Conservation (phyloP, 1,139 yeast species). For the Pichia sp. region DNA sequence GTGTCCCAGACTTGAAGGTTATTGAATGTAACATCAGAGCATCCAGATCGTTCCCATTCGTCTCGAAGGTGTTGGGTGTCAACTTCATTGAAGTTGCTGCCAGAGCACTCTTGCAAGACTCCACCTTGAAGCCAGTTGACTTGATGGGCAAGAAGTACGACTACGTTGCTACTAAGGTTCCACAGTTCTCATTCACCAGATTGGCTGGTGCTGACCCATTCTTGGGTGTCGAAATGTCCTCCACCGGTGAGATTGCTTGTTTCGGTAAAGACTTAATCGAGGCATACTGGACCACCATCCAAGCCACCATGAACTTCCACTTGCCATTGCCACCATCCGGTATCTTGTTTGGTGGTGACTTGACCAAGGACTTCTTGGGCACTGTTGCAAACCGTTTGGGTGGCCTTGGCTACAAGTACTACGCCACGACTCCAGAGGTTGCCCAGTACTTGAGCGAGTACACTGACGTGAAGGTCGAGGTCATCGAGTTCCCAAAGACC, state of each 20-base stretch:
- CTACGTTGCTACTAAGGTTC: constrained; percentile 94
- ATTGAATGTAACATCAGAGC: constrained; percentile 99
- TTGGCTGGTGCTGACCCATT: constrained; percentile 98
- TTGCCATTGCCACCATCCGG: constrained; percentile 90
- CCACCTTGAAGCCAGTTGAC: constrained; percentile 65
- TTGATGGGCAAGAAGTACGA: constrained; percentile 58
- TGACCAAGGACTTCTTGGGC: constrained; percentile 65
- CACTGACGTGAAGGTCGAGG: constrained; percentile 43
- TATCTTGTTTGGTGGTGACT: constrained; percentile 89
- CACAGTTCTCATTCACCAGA: constrained; percentile 96
- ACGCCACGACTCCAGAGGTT: constrained; percentile 69
- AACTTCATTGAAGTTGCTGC: constrained; percentile 95
- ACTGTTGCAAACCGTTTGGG: constrained; percentile 65
- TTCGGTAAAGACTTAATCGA: constrained; percentile 82
- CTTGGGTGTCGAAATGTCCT: constrained; percentile 98
- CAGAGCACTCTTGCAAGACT: constrained; percentile 71
- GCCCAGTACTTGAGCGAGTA: constrained; percentile 53
- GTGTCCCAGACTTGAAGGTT: constrained; percentile 65
- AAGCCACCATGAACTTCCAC: constrained; percentile 93
- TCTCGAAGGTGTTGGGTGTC: constrained; percentile 89
- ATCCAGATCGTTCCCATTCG: constrained; percentile 97
- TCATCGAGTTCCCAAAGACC: constrained; percentile 85
- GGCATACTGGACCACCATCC: constrained; percentile 97
- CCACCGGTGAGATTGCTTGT: constrained; percentile 98
- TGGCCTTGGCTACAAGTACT: constrained; percentile 76